These are phyloP conservation scores for Akanthomyces muscarius DNA, from an alignment of 2,329 filamentous ascomycete species.

Conservation along the genomic window DNA sequence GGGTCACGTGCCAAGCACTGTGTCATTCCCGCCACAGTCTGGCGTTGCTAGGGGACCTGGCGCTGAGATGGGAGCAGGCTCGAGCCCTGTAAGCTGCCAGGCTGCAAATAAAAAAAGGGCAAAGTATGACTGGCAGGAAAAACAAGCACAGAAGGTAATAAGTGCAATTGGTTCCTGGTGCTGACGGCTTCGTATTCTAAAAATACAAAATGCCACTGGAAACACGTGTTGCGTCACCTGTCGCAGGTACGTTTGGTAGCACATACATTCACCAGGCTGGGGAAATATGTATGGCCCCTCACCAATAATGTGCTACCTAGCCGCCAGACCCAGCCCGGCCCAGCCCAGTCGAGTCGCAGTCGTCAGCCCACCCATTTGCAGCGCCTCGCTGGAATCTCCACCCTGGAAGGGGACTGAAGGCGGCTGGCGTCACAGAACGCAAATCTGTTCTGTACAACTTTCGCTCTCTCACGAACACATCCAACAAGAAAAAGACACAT, in stretches of 20 bases:
- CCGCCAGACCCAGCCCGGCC: background rate
- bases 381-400: slow-evolving; percentile 12
- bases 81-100: background rate
- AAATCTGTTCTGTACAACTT: slow-evolving; percentile 12
- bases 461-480: slow-evolving; percentile 1
- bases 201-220: background rate
- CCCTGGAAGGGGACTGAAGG: background rate
- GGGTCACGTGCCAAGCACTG: background rate
- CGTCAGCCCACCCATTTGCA: slow-evolving; percentile 10
- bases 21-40: slow-evolving; percentile 1
- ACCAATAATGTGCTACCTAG: background rate
- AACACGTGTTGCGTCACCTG: slow-evolving; percentile 9
- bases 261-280: background rate
- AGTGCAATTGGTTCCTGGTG: too few relatives aligned
- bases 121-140: background rate
- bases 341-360: background rate
- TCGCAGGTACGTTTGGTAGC: slow-evolving; percentile 12
- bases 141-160: too few relatives aligned
- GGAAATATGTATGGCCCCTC: background rate
- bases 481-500: background rate
- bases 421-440: slow-evolving; percentile 4
- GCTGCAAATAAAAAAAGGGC: background rate
- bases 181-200: background rate
- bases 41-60: slow-evolving; percentile 6
- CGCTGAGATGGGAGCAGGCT: background rate